Conservation (phyloP, 805 yeast species). For the Starmerella asiatica region DNA sequence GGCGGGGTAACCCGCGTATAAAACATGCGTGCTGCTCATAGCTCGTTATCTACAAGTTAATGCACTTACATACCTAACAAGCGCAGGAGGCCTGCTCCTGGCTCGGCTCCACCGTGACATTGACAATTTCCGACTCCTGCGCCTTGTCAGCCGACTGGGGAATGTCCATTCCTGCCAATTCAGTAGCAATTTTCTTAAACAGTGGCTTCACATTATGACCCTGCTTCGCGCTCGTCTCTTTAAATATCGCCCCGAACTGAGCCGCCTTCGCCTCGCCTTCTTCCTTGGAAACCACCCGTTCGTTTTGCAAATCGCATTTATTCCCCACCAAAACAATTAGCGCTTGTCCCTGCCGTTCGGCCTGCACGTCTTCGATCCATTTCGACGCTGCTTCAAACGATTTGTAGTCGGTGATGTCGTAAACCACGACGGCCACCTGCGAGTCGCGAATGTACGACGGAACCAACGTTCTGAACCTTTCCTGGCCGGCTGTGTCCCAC, state of each 20-base stretch:
- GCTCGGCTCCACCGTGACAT: slow-evolving; percentile 22
- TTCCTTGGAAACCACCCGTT: slow-evolving; percentile 74
- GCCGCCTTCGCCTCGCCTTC: slow-evolving; percentile 78
- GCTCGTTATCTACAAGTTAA: too few species aligned
- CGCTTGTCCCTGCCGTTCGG: slow-evolving; percentile 83
- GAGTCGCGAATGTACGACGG: slow-evolving; percentile 94
- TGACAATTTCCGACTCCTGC: slow-evolving; percentile 21
- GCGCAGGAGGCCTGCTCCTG: slow-evolving; percentile 23
- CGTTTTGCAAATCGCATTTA: slow-evolving; percentile 69
- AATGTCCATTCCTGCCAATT: slow-evolving; percentile 68
- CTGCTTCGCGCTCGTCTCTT: slow-evolving; percentile 90
- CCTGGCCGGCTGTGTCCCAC: slow-evolving; percentile 99
- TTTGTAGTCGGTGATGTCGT: slow-evolving; percentile 74
- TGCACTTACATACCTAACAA: slow-evolving; percentile 12
- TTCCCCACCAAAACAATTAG: slow-evolving; percentile 85
- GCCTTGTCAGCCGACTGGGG: slow-evolving; percentile 16
- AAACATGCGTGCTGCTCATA: too few species aligned
- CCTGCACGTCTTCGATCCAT: slow-evolving; percentile 91
- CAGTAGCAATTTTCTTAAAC: slow-evolving; percentile 81
- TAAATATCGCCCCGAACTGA: slow-evolving; percentile 60
- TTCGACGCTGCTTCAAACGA: slow-evolving; percentile 72
- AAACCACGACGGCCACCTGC: slow-evolving; percentile 92
- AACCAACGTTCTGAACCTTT: slow-evolving; percentile 82
- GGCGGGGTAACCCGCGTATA: too few species aligned
- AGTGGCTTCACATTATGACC: slow-evolving; percentile 85